phyloP scores from a whole-genome alignment of 2,329 filamentous ascomycete species.

The Exophiala aquamarina region DNA sequence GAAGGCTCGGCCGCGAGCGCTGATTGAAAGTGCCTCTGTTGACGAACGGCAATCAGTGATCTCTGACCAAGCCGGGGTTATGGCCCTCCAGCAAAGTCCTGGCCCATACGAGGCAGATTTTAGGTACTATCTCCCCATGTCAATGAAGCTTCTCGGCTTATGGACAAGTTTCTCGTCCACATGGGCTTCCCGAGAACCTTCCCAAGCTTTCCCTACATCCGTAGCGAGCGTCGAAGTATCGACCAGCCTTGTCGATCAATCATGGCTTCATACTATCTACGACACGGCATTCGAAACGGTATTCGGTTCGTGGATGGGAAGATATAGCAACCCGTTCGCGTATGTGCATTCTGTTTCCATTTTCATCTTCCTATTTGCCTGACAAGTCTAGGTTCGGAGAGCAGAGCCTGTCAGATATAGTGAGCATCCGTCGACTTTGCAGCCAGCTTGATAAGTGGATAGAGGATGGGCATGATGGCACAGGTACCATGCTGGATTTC shows the following conservation, averaged over 20 bases:
- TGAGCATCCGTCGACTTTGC: constrained; percentile 24
- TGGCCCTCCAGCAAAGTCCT: too few relatives aligned
- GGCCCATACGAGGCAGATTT: too few relatives aligned
- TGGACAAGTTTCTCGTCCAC: too few relatives aligned
- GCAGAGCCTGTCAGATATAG: constrained; percentile 15
- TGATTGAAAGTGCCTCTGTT: too few relatives aligned
- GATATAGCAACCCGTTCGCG: constrained; percentile 44
- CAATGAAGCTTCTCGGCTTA: too few relatives aligned
- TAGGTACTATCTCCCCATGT: too few relatives aligned
- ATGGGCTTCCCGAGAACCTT: constrained; percentile 6
- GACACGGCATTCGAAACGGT: constrained; percentile 39
- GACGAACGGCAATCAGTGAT: too few relatives aligned
- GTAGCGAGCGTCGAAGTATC: not conserved
- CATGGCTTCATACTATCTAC: constrained; percentile 34
- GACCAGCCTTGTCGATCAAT: constrained; percentile 1
- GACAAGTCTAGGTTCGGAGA: constrained; percentile 11
- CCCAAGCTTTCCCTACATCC: constrained; percentile 1
- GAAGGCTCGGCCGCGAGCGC: not conserved
- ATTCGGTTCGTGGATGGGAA: constrained; percentile 45
- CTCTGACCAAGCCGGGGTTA: too few relatives aligned
- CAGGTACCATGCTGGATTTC: constrained; percentile 1
- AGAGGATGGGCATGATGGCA: constrained; percentile 27
- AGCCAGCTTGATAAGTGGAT: constrained; percentile 32
- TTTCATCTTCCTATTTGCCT: not conserved
- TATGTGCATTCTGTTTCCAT: constrained; percentile 29